These are phyloP conservation scores for Chlorella vulgaris DNA, from an alignment of 139 green algal species.

Conservation along the genomic window DNA sequence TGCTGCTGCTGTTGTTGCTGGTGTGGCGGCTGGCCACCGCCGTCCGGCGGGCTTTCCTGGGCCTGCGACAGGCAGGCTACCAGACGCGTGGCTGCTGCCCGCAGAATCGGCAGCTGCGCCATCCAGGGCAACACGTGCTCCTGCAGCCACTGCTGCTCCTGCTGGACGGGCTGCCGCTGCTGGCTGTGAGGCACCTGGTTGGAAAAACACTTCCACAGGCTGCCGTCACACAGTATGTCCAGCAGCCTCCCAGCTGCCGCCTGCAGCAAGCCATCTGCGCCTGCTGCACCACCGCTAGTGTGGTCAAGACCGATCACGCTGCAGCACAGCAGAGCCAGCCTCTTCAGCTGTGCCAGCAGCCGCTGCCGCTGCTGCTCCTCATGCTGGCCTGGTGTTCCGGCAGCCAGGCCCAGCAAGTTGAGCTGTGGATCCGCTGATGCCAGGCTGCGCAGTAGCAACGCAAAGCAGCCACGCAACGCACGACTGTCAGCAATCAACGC, in stretches of 20 bases:
- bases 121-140: conserved; percentile 30
- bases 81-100: conserved; percentile 17
- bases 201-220: conserved; percentile 18
- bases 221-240: not conserved
- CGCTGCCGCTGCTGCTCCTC: conserved; percentile 17
- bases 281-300: not conserved
- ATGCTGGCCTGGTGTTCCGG: not conserved
- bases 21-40: not conserved
- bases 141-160: conserved; percentile 18
- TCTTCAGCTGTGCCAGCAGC: not conserved
- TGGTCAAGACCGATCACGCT: not conserved
- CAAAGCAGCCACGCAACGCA: conserved; percentile 48
- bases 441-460: conserved; percentile 58
- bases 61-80: not conserved
- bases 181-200: conserved; percentile 2
- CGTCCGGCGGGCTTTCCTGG: not conserved
- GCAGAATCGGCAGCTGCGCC: conserved; percentile 26
- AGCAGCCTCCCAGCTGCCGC: not conserved
- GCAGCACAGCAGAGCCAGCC: conserved; percentile 21
- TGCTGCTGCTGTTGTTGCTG: conserved; percentile 5
- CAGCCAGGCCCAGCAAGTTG: conserved; percentile 29
- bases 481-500: not conserved
- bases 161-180: conserved; percentile 1
- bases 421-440: not conserved
- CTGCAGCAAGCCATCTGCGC: not conserved